Evolutionary conservation across 2,329 filamentous ascomycete genomes (phyloP), one percentile per base, ranked within the genome.

Genomic region (Kalmusia sp.): DNA sequence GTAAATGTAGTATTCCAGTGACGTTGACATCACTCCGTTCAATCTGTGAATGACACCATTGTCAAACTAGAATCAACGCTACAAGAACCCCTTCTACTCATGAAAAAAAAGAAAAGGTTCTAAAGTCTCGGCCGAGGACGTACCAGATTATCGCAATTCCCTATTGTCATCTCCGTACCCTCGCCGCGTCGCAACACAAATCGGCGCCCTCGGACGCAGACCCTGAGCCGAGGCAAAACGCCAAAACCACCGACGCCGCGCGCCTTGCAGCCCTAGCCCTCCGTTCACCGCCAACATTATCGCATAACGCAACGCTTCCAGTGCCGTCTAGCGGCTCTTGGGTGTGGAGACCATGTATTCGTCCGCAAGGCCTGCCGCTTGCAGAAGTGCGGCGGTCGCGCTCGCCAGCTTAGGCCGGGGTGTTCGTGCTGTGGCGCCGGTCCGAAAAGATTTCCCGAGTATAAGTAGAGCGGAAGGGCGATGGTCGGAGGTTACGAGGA

Each of bases 351-450:
- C 27, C 28, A 57, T 57, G 55, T 45, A 38, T 46, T 34, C 51
- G 21, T 40, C 55, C 52, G 58, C 58, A 51, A 61, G 54, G 54
- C 53, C 52, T 34, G 52, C 60, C 51, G 38, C 46, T 52, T 54
- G 43, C 43, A 49, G 54, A 38, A 48, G 49, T 40, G 27, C n/a
- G n/a, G n/a, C n/a, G n/a, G n/a, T n/a, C n/a, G n/a, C 41, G 21
- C 46, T 14, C 17, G 38, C 22, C 15, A 21, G 38, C 33, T 27
- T 25, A 28, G 43, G 52, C 45, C 40, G 48, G 35, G 51, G 30
- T 19, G 38, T 51, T 50, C n/a, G n/a, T n/a, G 34, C 41, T 52
- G 49, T 54, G 53, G 34, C 45, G 43, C 57, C 33, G 39, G 35
- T 27, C 35, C 51, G 33, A 47, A 24, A 27, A 43, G 24, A 28